Evolutionary conservation across 202 grass and related monocot species (phyloP), one percentile per base, ranked within the genome.

Genomic region (Dendrocalamus latiflorus): DNA sequence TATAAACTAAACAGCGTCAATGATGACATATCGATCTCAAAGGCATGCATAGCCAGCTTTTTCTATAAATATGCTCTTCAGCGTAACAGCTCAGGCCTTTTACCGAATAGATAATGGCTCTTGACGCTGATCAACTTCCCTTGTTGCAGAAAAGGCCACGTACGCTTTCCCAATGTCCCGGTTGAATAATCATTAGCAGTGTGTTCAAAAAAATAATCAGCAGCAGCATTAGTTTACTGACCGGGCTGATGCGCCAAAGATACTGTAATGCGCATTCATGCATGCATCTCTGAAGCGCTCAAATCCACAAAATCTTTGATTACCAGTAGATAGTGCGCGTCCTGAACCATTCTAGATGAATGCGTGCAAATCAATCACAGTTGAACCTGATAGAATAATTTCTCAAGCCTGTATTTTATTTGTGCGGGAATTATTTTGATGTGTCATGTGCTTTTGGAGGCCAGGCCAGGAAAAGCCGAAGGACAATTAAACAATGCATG

Each of bases 221-320:
- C 66, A 54, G 25, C 22, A 5, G 9, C 10, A 67, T 67, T 75
- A 76, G 80, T 82, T 82, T 82, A 73, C 80, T 72, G 55, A 51
- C 43, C 20, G 4, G 5, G 48, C 71, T 75, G 71, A 84, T 68
- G 48, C 60, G 47, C 10, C 43, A 20, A 26, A 68, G 70, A 54
- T 70, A 34, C 36, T 21, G 13, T 9, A 43, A n/a, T 53, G 13
- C 30, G n/a, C n/a, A 24, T 59, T 45, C 62, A 49, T 78, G 28
- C 39, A 63, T 22, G 11, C 26, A 72, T 63, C 21, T 36, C 54
- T 33, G 33, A 3, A 74, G 57, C 84, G 25, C 57, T 80, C 45
- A 81, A 81, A 86, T 58, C 84, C 61, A 80, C 28, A 60, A 74
- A 56, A 86, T 80, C 60, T 80, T 74, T 81, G 84, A 74, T 80